phyloP scores from a whole-genome alignment of 1,139 yeast species.

The Geotrichum histeridarum region DNA sequence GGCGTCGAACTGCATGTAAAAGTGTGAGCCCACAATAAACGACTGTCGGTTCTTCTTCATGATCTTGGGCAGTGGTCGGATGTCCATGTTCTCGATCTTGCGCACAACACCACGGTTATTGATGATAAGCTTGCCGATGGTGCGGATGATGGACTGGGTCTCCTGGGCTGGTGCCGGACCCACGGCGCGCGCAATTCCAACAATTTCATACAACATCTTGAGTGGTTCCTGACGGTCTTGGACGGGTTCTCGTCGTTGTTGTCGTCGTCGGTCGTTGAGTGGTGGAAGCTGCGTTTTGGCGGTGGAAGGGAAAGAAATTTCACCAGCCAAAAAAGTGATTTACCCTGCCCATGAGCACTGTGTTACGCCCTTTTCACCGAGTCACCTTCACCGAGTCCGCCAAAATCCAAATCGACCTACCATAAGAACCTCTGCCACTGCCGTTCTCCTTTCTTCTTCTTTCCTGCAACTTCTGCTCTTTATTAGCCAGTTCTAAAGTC shows the following conservation, averaged over 20 bases:
- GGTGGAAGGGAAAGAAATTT: not conserved
- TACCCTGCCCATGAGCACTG: not conserved
- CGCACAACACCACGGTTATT: constrained; percentile 90
- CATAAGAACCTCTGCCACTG: not conserved
- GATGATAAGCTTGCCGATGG: constrained; percentile 76
- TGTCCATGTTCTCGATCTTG: constrained; percentile 73
- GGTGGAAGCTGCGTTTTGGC: not conserved
- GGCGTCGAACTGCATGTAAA: constrained; percentile 79
- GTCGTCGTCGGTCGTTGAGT: not conserved
- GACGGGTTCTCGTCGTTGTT: constrained; percentile 3
- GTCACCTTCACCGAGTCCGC: constrained; percentile 1
- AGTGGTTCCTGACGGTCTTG: constrained; percentile 1
- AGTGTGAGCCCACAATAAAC: constrained; percentile 87
- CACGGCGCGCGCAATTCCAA: constrained; percentile 70
- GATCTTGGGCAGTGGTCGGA: constrained; percentile 71
- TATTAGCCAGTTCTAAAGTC: not conserved
- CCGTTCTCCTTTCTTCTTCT: not conserved
- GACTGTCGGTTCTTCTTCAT: constrained; percentile 81
- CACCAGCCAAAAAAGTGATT: not conserved
- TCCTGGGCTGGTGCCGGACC: constrained; percentile 33
- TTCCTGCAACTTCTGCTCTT: not conserved
- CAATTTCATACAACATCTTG: constrained; percentile 78
- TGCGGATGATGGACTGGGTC: constrained; percentile 56
- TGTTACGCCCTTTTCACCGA: not conserved
- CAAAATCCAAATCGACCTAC: not conserved